Evolutionary conservation across 164 flowering plant species (phyloP).

Genomic region (Vitis amurensis): DNA sequence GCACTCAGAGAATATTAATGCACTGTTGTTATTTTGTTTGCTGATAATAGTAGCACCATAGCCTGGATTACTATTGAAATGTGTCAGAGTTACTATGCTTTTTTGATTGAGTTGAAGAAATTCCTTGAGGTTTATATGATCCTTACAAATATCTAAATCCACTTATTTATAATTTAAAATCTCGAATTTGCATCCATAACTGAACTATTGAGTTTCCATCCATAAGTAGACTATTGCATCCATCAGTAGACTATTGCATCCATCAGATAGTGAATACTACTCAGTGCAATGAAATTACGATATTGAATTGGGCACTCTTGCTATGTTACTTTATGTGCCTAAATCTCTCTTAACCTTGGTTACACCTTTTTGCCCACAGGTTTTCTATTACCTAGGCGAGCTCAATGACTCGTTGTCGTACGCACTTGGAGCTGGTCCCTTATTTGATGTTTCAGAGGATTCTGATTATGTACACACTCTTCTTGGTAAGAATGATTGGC

Average conservation of each 20-base stretch:
- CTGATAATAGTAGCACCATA: too few species aligned
- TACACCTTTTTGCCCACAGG: slow-evolving; percentile 38
- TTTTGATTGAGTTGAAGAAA: too few species aligned
- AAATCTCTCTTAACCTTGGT: not conserved
- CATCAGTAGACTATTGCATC: too few species aligned
- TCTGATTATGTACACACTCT: slow-evolving; percentile 88
- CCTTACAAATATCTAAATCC: not conserved
- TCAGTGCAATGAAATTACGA: not conserved
- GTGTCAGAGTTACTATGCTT: too few species aligned
- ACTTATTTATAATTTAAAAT: not conserved
- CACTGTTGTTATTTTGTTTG: too few species aligned
- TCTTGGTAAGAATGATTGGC: slow-evolving; percentile 54
- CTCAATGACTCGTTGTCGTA: slow-evolving; percentile 84
- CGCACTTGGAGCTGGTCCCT: slow-evolving; percentile 94
- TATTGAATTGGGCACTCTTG: not conserved
- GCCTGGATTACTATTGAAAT: too few species aligned
- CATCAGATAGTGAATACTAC: not conserved
- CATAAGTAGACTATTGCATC: too few species aligned
- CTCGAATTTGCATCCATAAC: not conserved
- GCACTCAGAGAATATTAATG: too few species aligned
- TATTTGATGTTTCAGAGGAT: slow-evolving; percentile 95
- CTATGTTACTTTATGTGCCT: too few species aligned
- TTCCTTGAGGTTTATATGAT: not conserved
- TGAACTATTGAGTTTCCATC: not conserved
- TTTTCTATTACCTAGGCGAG: slow-evolving; percentile 88